A percentile compares a stretch with the other conserved stretches of the same genome.
phyloP scores from a whole-genome alignment of 2,329 filamentous ascomycete genomes.

The Penicillium decumbens region DNA sequence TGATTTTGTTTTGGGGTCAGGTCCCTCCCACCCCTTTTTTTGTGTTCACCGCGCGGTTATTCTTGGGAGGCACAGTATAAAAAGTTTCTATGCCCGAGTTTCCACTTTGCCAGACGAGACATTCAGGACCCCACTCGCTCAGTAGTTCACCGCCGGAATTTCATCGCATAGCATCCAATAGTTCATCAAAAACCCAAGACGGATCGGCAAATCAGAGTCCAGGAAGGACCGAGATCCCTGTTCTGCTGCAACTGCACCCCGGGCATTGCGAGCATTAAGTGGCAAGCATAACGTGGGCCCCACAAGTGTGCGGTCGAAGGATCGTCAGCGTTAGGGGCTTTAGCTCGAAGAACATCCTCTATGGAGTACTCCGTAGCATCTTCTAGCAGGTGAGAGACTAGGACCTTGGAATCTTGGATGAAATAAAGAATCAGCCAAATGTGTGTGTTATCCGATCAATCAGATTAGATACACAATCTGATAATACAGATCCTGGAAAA shows the following conservation, averaged over 20 bases:
- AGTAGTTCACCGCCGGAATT: neutral
- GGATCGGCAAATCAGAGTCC: neutral
- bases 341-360: neutral
- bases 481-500: neutral
- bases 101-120: neutral
- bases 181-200: neutral
- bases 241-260: neutral
- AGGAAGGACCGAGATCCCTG: neutral
- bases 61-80: neutral
- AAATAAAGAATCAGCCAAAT: neutral
- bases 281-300: neutral
- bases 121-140: neutral
- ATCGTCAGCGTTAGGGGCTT: neutral
- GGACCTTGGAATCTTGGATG: neutral
- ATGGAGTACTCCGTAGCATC: neutral
- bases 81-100: neutral
- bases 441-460: conserved; percentile 15
- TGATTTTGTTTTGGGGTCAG: conserved; percentile 3
- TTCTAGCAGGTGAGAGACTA: neutral
- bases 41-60: too few relatives aligned
- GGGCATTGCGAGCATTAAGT: neutral
- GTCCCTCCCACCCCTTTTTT: too few relatives aligned
- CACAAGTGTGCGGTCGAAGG: neutral
- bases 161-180: neutral
- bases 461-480: conserved; percentile 18